A percentile compares a stretch with the other conserved stretches of the same genome.
These are phyloP conservation scores for Colletotrichum zoysiae DNA, from an alignment of 2,329 filamentous ascomycete genomes.

Conservation along the genomic window DNA sequence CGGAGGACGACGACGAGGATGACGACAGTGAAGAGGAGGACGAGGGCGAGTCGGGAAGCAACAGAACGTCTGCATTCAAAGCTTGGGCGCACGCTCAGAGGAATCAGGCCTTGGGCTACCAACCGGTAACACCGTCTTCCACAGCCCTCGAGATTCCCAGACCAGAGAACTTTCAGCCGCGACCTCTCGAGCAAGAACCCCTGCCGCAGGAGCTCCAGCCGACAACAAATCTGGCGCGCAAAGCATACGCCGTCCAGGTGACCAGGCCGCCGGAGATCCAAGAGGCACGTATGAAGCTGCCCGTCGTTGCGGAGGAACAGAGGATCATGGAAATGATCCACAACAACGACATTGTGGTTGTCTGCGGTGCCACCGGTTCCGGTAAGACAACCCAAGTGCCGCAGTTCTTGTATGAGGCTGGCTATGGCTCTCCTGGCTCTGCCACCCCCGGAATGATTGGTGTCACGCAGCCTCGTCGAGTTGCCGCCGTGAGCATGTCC, in stretches of 20 bases:
- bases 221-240: constrained; percentile 71
- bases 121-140: constrained; percentile 59
- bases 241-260: constrained; percentile 82
- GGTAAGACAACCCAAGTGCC: constrained; percentile 98
- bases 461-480: constrained; percentile 92
- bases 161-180: constrained; percentile 73
- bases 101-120: constrained; percentile 82
- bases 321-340: constrained; percentile 98
- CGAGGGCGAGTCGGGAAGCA: constrained; percentile 48
- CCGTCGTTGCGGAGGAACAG: constrained; percentile 95
- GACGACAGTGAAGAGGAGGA: constrained; percentile 49
- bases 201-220: constrained; percentile 75
- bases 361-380: constrained; percentile 95
- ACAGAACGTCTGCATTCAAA: constrained; percentile 81
- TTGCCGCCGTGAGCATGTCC: constrained; percentile 97
- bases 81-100: constrained; percentile 90
- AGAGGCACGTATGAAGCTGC: constrained; percentile 80
- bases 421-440: constrained; percentile 83
- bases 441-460: constrained; percentile 93
- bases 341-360: constrained; percentile 88
- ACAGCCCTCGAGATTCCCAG: constrained; percentile 65
- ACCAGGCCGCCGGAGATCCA: constrained; percentile 80
- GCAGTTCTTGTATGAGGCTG: constrained; percentile 94
- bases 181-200: constrained; percentile 78
- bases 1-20: constrained; percentile 48